A percentile compares a stretch with the other conserved stretches of the same genome.
Evolutionary conservation across 2,329 filamentous ascomycete species (phyloP).

Genomic region (Ophiostoma novo-ulmi): DNA sequence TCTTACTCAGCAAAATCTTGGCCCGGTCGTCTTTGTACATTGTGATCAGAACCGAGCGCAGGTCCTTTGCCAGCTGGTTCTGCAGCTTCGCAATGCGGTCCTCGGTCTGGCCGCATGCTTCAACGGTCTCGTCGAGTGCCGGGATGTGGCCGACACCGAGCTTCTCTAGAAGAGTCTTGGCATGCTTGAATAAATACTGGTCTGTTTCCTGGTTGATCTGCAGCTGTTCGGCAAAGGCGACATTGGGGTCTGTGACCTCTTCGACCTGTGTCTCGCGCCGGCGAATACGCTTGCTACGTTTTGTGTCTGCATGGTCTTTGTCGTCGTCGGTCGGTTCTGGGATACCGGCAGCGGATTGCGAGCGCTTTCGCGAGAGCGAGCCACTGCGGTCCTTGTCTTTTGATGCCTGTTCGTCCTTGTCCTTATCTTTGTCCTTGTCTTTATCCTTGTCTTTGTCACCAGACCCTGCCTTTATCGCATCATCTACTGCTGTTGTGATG

Average conservation of each 20-base stretch:
- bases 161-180: slow-evolving; percentile 51
- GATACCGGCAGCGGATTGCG: slow-evolving; percentile 57
- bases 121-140: slow-evolving; percentile 41
- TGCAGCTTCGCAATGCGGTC: slow-evolving; percentile 47
- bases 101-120: slow-evolving; percentile 45
- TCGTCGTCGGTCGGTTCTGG: slow-evolving; percentile 50
- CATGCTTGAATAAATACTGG: slow-evolving; percentile 51
- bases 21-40: slow-evolving; percentile 52
- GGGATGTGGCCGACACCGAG: slow-evolving; percentile 36
- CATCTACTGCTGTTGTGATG: neutral
- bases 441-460: slow-evolving; percentile 13
- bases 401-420: slow-evolving; percentile 11
- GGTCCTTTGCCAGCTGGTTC: slow-evolving; percentile 44
- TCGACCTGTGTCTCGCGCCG: slow-evolving; percentile 54
- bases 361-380: slow-evolving; percentile 48
- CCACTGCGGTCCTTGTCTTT: slow-evolving; percentile 33
- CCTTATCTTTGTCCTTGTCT: slow-evolving; percentile 15
- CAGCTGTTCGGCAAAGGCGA: slow-evolving; percentile 50
- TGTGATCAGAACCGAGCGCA: slow-evolving; percentile 43
- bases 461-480: neutral
- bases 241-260: slow-evolving; percentile 49
- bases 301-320: slow-evolving; percentile 50
- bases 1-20: slow-evolving; percentile 49
- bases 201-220: slow-evolving; percentile 54
- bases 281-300: slow-evolving; percentile 61